These are phyloP conservation scores for Sanghuangporus baumii DNA, from an alignment of 1,284 basidiomycete species.

Conservation along the genomic window DNA sequence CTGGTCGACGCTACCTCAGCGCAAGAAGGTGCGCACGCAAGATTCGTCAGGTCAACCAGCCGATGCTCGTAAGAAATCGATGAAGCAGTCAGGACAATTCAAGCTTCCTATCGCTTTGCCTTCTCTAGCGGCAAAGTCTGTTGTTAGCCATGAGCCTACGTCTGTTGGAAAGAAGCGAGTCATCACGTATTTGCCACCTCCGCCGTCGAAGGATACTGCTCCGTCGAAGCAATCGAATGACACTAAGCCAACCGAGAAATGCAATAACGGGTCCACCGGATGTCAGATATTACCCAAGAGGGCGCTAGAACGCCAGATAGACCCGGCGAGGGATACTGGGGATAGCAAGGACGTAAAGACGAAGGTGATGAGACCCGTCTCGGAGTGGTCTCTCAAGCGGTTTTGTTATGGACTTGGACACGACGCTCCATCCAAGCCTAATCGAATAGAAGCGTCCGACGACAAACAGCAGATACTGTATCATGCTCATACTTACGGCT, in stretches of 20 bases:
- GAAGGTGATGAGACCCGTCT: not conserved
- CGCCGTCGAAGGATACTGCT: constrained; percentile 30
- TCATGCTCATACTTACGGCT: not conserved
- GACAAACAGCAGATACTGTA: not conserved
- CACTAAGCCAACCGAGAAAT: not conserved
- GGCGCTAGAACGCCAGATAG: not conserved
- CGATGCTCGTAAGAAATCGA: constrained; percentile 8
- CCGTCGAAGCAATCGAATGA: no score
- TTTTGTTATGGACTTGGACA: not conserved
- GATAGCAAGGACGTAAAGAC: not conserved
- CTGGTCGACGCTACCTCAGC: constrained; percentile 41
- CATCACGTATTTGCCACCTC: constrained; percentile 43
- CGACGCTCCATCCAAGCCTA: not conserved
- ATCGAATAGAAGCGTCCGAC: no score
- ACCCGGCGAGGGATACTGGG: not conserved
- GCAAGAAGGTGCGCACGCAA: constrained; percentile 29
- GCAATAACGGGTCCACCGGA: not conserved
- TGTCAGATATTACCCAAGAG: not conserved
- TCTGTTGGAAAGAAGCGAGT: constrained; percentile 28
- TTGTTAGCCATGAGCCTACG: constrained; percentile 1
- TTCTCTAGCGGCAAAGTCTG: constrained; percentile 3
- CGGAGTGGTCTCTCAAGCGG: constrained; percentile 12
- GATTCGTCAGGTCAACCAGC: not conserved
- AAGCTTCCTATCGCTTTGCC: constrained; percentile 28
- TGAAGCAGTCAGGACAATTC: constrained; percentile 33